Conservation (phyloP, 2,329 filamentous ascomycete species). For the Immersiporthe knoxdaviesiana region DNA sequence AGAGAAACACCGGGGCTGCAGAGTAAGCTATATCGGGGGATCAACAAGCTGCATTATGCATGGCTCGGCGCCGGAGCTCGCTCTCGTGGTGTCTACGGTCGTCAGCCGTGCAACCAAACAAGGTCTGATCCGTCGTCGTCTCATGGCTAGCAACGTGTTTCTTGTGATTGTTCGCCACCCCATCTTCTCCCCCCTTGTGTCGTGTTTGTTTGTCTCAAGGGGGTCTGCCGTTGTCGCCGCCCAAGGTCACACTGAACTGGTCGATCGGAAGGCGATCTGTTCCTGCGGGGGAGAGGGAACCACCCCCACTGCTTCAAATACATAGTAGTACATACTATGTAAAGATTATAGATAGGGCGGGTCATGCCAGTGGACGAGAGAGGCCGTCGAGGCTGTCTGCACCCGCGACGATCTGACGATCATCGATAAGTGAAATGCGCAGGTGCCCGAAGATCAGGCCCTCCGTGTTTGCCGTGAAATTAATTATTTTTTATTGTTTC, state of each 20-base stretch:
- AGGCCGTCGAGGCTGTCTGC: slow-evolving; percentile 4
- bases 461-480: not conserved
- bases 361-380: slow-evolving; percentile 2
- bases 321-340: no score
- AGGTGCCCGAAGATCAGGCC: slow-evolving; percentile 8
- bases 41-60: not conserved
- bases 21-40: not conserved
- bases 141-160: not conserved
- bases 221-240: slow-evolving; percentile 35
- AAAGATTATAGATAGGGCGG: slow-evolving; percentile 23
- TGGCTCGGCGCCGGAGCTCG: not conserved
- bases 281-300: not conserved
- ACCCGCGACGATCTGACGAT: slow-evolving; percentile 20
- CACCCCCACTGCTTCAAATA: not conserved
- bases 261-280: slow-evolving; percentile 14
- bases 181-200: not conserved
- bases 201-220: not conserved
- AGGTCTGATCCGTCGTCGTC: not conserved
- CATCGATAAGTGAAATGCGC: slow-evolving; percentile 10
- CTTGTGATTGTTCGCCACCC: not conserved
- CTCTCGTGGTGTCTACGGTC: not conserved
- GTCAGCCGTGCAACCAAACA: not conserved
- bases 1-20: not conserved
- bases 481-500: not conserved
- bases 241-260: slow-evolving; percentile 37